Evolutionary conservation across 345 rosid species (phyloP), one percentile per base, ranked within the genome.

Genomic region (thale cress (Arabidopsis thaliana)): DNA sequence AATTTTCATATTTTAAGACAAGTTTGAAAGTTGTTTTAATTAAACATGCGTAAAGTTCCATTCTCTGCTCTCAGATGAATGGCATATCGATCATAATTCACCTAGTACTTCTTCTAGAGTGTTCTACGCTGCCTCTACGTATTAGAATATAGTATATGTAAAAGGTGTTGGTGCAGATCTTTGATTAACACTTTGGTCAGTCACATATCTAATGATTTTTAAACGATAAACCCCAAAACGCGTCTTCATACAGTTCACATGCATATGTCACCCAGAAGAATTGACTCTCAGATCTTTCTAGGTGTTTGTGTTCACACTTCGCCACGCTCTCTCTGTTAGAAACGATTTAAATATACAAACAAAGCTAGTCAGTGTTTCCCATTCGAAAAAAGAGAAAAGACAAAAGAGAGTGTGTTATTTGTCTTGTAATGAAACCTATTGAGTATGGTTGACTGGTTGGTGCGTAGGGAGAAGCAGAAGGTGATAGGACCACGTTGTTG

Each of bases 401-500:
- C 20, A 33, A 23, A 36, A 11, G 14, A 24, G 10, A 8, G 51
- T 46, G 22, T n/a, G 23, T 36, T 24, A 16, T 65, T 46, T 72
- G 76, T 72, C 71, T 1, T 63, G 8, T 41, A 32, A 32, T 13
- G 63, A 42, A 70, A 38, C 61, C 48, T 67, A 56, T 24, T 22
- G 65, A 73, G 64, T 53, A 55, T 36, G 12, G 3, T 64, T 48
- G 78, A 66, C 67, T 58, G 45, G 61, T 75, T 75, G 73, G 78
- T 67, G 28, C 53, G 61, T 74, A 59, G 48, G 28, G 59, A 56
- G 49, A 74, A 74, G 65, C 45, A 33, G 33, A 45, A 38, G 59
- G 5, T 59, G 30, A 59, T 59, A 66, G 78, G 78, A 74, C 72
- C 78, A 74, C 78, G 78, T 59, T 73, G 20, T 73, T 73, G 37